phyloP scores from a whole-genome alignment of 805 yeast species.

The Isabelozyma gotoi region DNA sequence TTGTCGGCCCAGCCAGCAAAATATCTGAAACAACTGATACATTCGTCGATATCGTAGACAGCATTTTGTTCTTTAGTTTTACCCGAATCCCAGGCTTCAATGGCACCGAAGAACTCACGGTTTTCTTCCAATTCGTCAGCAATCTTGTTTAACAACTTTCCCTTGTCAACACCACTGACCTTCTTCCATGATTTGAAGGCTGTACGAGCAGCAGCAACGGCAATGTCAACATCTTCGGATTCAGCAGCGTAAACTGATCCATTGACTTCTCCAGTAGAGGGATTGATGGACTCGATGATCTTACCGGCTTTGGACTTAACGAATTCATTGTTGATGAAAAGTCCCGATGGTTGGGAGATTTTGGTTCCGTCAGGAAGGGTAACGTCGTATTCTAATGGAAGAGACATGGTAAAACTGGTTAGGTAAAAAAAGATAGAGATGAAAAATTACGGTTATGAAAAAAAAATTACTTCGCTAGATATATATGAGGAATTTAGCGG shows the following conservation, averaged over 20 bases:
- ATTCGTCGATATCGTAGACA: constrained; percentile 46
- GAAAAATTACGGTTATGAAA: not conserved
- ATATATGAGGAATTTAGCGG: not conserved
- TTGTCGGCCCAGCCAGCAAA: constrained; percentile 68
- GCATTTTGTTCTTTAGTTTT: constrained; percentile 50
- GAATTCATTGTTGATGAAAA: constrained; percentile 50
- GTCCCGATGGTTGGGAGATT: constrained; percentile 59
- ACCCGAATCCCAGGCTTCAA: constrained; percentile 50
- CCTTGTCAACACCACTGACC: constrained; percentile 43
- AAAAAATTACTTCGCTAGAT: not conserved
- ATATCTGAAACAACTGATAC: constrained; percentile 47
- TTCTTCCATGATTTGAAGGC: constrained; percentile 49
- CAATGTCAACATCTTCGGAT: constrained; percentile 41
- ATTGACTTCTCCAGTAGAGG: constrained; percentile 43
- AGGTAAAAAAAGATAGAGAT: not conserved
- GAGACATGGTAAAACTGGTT: constrained; percentile 21
- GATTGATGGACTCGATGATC: constrained; percentile 43
- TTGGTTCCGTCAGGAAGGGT: constrained; percentile 51
- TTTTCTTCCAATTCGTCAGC: constrained; percentile 35
- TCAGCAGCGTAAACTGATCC: constrained; percentile 42
- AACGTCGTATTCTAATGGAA: constrained; percentile 37
- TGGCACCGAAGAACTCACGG: constrained; percentile 31
- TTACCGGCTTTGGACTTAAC: constrained; percentile 32
- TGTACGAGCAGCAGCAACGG: constrained; percentile 36
- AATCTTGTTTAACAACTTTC: constrained; percentile 33